These are phyloP conservation scores for Corylus heterophylla DNA, from an alignment of 306 rosid genomes.

Conservation along the genomic window DNA sequence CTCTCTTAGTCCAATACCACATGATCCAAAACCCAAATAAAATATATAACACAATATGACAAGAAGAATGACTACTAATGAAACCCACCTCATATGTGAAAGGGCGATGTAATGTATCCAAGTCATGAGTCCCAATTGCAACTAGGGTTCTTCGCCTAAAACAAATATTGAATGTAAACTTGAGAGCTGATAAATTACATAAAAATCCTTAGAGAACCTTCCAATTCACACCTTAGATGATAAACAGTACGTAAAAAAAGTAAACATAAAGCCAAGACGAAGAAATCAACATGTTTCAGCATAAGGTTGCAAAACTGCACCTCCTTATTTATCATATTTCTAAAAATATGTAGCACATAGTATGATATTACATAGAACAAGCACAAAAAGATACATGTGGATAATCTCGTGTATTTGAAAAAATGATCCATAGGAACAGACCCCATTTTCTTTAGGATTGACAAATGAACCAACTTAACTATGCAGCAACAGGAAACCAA, in stretches of 20 bases:
- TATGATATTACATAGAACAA: too few species aligned
- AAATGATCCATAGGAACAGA: too few species aligned
- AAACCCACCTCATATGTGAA: constrained; percentile 87
- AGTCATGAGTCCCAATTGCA: constrained; percentile 97
- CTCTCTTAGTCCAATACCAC: background rate
- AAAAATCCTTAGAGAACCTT: background rate
- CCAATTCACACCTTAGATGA: too few species aligned
- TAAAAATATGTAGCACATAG: too few species aligned
- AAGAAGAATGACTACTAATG: background rate
- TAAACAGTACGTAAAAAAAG: background rate
- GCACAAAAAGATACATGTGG: background rate
- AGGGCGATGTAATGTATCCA: constrained; percentile 79
- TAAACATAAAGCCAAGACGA: background rate
- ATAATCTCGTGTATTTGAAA: too few species aligned
- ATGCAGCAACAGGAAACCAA: too few species aligned
- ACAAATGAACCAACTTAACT: too few species aligned
- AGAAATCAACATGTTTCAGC: background rate
- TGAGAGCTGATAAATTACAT: constrained; percentile 12
- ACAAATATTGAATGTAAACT: constrained; percentile 10
- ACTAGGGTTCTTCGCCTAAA: constrained; percentile 88
- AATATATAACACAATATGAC: constrained; percentile 12
- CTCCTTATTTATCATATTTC: too few species aligned
- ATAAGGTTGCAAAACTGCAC: background rate
- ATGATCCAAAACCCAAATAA: constrained; percentile 9
- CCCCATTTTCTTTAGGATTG: too few species aligned